phyloP scores from a whole-genome alignment of 495 filamentous ascomycete genomes.

The Trichoderma gamsii region DNA sequence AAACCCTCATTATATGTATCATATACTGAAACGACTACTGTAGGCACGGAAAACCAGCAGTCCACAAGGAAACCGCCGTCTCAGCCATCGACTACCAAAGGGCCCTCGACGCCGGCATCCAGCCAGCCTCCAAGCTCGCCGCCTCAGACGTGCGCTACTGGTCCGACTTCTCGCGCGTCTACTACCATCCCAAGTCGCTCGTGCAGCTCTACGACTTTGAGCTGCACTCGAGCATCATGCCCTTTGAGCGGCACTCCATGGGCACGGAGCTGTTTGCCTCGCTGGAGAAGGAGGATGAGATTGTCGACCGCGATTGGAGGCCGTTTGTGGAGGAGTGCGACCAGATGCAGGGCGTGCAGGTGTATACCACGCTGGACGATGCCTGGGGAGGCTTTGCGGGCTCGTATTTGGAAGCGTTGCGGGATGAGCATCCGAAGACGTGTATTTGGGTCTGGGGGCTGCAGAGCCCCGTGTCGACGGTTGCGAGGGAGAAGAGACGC shows the following conservation, averaged over 20 bases:
- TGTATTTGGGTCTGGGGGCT: slow-evolving; percentile 81
- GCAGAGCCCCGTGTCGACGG: slow-evolving; percentile 34
- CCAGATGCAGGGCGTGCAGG: slow-evolving; percentile 78
- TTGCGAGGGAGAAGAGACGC: slow-evolving; percentile 32
- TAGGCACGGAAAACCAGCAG: slow-evolving; percentile 63
- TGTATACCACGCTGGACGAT: slow-evolving; percentile 75
- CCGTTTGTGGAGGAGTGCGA: slow-evolving; percentile 90
- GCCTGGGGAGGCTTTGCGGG: slow-evolving; percentile 89
- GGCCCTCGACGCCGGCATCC: slow-evolving; percentile 63
- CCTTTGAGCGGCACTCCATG: slow-evolving; percentile 73
- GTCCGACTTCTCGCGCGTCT: slow-evolving; percentile 90
- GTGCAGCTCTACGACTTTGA: slow-evolving; percentile 87
- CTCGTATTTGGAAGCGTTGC: slow-evolving; percentile 69
- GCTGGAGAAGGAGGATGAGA: slow-evolving; percentile 77
- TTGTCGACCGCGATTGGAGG: slow-evolving; percentile 82
- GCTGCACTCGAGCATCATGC: slow-evolving; percentile 64
- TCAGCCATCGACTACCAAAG: slow-evolving; percentile 66
- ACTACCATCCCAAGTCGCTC: slow-evolving; percentile 84
- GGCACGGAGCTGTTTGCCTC: slow-evolving; percentile 79
- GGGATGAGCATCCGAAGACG: slow-evolving; percentile 88
- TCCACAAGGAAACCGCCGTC: slow-evolving; percentile 63
- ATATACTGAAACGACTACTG: too few relatives aligned
- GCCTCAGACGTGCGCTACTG: slow-evolving; percentile 77
- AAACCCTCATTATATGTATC: too few relatives aligned
- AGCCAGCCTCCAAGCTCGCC: slow-evolving; percentile 55